Evolutionary conservation across 345 rosid genomes (phyloP).

Genomic region (Luvunga scandens): DNA sequence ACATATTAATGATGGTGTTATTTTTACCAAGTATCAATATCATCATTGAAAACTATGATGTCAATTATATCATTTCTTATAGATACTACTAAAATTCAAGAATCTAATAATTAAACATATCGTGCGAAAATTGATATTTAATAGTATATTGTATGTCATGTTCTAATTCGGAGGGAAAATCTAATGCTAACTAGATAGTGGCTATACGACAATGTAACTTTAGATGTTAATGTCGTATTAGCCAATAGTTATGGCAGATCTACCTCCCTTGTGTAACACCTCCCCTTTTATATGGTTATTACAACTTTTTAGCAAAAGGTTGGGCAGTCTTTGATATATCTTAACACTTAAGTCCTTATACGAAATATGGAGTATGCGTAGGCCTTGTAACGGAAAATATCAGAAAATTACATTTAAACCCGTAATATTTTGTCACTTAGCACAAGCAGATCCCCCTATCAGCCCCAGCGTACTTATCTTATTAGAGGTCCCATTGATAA

Average conservation of each 20-base stretch:
- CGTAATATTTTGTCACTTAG: constrained; percentile 1
- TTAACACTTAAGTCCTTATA: constrained; percentile 19
- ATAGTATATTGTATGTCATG: not conserved
- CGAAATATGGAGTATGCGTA: not conserved
- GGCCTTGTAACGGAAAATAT: constrained; percentile 26
- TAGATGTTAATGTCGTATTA: not conserved
- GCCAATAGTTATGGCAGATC: no score
- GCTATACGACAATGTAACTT: no score
- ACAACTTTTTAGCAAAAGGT: not conserved
- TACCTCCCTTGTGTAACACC: not conserved
- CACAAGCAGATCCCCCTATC: constrained; percentile 29
- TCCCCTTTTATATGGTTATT: not conserved
- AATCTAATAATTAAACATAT: no score
- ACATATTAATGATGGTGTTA: no score
- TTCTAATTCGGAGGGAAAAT: no score
- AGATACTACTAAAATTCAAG: no score
- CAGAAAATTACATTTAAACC: not conserved
- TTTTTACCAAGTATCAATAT: no score
- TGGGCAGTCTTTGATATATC: not conserved
- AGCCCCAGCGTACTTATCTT: constrained; percentile 23
- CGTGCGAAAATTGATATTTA: no score
- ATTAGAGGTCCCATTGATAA: constrained; percentile 21
- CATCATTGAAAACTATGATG: no score
- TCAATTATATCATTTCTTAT: no score
- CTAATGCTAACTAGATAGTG: not conserved